These are phyloP conservation scores for Cystofilobasidium capitatum DNA, from an alignment of 768 basidiomycete species.

Conservation along the genomic window DNA sequence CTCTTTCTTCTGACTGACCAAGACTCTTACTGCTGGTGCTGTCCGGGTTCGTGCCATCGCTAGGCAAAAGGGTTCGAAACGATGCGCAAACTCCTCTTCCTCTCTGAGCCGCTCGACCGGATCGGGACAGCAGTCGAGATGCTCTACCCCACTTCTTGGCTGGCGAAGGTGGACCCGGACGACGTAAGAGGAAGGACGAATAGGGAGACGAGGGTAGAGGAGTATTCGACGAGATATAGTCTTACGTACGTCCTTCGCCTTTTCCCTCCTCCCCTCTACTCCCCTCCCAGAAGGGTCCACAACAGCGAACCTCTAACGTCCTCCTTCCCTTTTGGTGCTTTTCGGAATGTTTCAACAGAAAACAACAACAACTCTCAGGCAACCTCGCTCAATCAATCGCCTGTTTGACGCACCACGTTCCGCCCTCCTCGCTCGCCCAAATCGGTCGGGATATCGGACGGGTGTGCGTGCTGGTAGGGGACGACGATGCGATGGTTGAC, in stretches of 20 bases:
- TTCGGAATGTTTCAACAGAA: constrained; percentile 45
- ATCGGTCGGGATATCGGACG: constrained; percentile 56
- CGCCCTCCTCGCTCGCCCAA: constrained; percentile 43
- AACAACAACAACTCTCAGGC: constrained; percentile 54
- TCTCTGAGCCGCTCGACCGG: constrained; percentile 42
- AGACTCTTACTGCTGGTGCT: neutral
- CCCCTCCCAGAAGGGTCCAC: neutral
- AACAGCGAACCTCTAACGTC: neutral
- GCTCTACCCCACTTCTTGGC: constrained; percentile 56
- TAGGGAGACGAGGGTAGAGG: constrained; percentile 51
- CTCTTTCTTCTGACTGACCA: neutral
- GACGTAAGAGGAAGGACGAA: constrained; percentile 58
- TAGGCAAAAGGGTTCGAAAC: constrained; percentile 30
- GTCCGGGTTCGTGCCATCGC: neutral
- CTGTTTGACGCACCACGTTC: constrained; percentile 54
- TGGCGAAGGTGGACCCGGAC: constrained; percentile 46
- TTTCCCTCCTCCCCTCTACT: constrained; percentile 5
- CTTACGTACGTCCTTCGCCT: neutral
- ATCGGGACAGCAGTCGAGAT: constrained; percentile 46
- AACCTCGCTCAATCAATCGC: constrained; percentile 65
- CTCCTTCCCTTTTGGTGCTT: neutral
- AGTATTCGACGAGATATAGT: neutral
- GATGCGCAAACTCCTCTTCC: constrained; percentile 15
- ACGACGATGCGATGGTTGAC: constrained; percentile 54
- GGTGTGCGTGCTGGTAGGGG: constrained; percentile 53